Conservation (phyloP, 1,284 basidiomycete genomes). For the Xanthoconium separans region DNA sequence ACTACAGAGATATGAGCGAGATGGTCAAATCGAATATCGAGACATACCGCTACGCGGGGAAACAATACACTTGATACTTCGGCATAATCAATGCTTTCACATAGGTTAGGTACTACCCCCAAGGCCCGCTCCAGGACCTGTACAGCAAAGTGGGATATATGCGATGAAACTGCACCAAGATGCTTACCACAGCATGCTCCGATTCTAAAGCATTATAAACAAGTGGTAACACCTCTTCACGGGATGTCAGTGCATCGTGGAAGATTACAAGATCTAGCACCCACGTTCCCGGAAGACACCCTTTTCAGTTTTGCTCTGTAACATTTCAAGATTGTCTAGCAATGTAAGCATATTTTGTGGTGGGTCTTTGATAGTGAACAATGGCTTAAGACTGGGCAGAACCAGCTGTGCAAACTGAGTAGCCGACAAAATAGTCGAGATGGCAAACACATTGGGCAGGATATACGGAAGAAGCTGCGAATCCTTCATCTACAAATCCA, state of each 20-base stretch:
- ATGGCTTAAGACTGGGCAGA: slow-evolving; percentile 84
- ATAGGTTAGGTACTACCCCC: slow-evolving; percentile 81
- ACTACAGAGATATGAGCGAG: slow-evolving; percentile 43
- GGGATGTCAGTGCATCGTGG: slow-evolving; percentile 1
- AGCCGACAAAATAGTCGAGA: slow-evolving; percentile 76
- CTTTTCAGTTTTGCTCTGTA: slow-evolving; percentile 91
- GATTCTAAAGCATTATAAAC: slow-evolving; percentile 95
- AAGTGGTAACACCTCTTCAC: slow-evolving; percentile 85
- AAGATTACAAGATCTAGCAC: slow-evolving; percentile 31
- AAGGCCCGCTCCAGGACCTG: slow-evolving; percentile 92
- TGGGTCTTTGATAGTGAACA: slow-evolving; percentile 92
- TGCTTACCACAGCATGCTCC: slow-evolving; percentile 74
- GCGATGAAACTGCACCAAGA: slow-evolving; percentile 2
- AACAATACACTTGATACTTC: slow-evolving; percentile 86
- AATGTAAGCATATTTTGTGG: slow-evolving; percentile 96
- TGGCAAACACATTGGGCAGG: slow-evolving; percentile 96
- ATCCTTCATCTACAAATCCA: slow-evolving; percentile 80
- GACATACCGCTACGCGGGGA: slow-evolving; percentile 81
- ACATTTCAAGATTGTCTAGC: slow-evolving; percentile 84
- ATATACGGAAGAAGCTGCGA: slow-evolving; percentile 90
- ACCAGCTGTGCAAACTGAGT: slow-evolving; percentile 82
- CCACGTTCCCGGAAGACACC: slow-evolving; percentile 84
- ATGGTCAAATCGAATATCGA: neutral
- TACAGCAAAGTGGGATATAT: slow-evolving; percentile 1
- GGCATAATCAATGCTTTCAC: slow-evolving; percentile 91